Evolutionary conservation across 2,329 filamentous ascomycete species (phyloP).

Genomic region (Cercospora berteroae): DNA sequence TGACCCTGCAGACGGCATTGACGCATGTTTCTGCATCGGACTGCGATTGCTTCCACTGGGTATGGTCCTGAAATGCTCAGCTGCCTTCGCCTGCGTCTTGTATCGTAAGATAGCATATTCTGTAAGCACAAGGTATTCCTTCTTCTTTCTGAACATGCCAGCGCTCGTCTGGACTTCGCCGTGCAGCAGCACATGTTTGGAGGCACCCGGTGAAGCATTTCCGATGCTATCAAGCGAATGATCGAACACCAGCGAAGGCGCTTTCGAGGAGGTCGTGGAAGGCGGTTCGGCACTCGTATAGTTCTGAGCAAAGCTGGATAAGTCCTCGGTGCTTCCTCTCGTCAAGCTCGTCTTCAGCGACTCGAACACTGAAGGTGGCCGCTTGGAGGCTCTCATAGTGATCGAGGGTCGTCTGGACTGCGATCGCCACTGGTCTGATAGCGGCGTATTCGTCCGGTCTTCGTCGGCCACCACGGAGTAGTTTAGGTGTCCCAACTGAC

Average conservation of each 20-base stretch:
- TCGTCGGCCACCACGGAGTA: conserved; percentile 28
- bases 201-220: conserved; percentile 18
- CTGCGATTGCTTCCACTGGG: conserved; percentile 41
- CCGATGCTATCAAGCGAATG: conserved; percentile 32
- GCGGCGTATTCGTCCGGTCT: conserved; percentile 21
- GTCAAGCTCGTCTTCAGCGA: conserved; percentile 52
- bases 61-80: conserved; percentile 58
- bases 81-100: conserved; percentile 65
- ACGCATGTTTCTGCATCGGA: conserved; percentile 54
- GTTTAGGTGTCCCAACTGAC: conserved; percentile 22
- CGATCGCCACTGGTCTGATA: conserved; percentile 25
- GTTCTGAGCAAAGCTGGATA: conserved; percentile 14
- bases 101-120: conserved; percentile 67
- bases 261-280: conserved; percentile 51
- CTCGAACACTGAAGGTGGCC: conserved; percentile 42
- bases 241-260: conserved; percentile 47
- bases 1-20: conserved; percentile 59
- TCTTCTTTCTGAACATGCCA: conserved; percentile 69
- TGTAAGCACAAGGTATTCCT: conserved; percentile 69
- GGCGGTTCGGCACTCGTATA: conserved; percentile 44
- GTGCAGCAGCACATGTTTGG: conserved; percentile 58
- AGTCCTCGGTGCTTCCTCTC: conserved; percentile 52
- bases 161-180: conserved; percentile 69
- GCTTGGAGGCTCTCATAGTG: conserved; percentile 31
- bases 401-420: conserved; percentile 45